These are phyloP conservation scores for Streptanthus diversifolius DNA, from an alignment of 345 rosid species.

Conservation along the genomic window DNA sequence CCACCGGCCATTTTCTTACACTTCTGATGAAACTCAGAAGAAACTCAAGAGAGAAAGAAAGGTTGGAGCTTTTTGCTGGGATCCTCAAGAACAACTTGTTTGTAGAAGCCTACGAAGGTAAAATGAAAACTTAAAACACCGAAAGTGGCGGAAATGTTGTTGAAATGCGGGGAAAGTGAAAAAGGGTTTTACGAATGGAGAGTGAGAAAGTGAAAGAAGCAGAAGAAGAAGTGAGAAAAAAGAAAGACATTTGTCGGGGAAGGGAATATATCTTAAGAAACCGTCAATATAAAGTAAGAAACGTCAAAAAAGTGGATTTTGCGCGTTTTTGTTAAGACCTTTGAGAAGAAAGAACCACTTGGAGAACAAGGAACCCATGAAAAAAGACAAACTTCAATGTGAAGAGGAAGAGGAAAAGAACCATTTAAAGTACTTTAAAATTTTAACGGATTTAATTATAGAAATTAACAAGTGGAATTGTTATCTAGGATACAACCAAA, in stretches of 20 bases:
- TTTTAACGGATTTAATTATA: not conserved
- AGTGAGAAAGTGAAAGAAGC: constrained; percentile 27
- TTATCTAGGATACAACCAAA: too few relatives aligned
- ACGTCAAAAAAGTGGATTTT: constrained; percentile 32
- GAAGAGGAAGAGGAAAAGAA: constrained; percentile 18
- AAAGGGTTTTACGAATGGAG: not conserved
- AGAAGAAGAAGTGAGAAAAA: constrained; percentile 21
- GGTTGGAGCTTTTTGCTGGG: not conserved
- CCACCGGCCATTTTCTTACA: constrained; percentile 44
- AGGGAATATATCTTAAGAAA: constrained; percentile 25
- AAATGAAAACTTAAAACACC: constrained; percentile 12
- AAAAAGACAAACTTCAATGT: not conserved
- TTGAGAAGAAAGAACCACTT: constrained; percentile 38
- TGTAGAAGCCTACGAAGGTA: not conserved
- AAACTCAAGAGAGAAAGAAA: not conserved
- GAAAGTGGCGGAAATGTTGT: constrained; percentile 12
- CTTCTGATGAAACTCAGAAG: constrained; percentile 9
- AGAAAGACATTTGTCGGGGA: constrained; percentile 29
- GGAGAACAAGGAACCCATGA: constrained; percentile 27
- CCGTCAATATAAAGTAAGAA: constrained; percentile 13
- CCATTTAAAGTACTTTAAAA: not conserved
- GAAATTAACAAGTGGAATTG: not conserved
- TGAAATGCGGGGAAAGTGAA: constrained; percentile 8
- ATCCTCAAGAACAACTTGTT: not conserved
- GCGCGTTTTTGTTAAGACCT: constrained; percentile 25